Percentiles rank a stretch among this genome's conserved stretches.
Evolutionary conservation across 441 rosid genomes (phyloP).

Genomic region (Aleurites moluccanus): DNA sequence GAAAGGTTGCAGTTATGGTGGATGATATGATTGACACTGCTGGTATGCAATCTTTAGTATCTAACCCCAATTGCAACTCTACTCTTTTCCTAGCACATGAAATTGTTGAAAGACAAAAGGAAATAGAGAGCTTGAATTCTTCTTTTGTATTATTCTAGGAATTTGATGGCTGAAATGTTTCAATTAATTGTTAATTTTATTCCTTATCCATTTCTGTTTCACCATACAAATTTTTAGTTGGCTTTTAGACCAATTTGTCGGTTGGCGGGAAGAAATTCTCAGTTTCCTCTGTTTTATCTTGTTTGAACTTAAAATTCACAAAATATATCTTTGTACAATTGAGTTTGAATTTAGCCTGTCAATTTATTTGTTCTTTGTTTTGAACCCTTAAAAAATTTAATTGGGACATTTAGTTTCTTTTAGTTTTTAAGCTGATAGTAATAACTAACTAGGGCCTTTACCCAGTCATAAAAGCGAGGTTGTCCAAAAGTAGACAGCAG

Average conservation of each 20-base stretch:
- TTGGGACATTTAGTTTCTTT: not conserved
- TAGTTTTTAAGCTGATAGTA: not conserved
- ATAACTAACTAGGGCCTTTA: not conserved
- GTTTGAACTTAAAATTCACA: not conserved
- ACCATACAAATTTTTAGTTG: not conserved
- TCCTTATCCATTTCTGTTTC: not conserved
- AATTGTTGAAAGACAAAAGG: not conserved
- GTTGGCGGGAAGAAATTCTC: not conserved
- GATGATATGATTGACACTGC: conserved; percentile 98
- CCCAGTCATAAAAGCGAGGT: not conserved
- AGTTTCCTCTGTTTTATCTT: not conserved
- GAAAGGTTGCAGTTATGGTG: conserved; percentile 90
- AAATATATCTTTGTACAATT: not conserved
- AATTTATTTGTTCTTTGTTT: not conserved
- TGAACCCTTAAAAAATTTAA: not conserved
- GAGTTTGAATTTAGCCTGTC: not conserved
- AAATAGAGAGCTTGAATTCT: not conserved
- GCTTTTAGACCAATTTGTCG: not conserved
- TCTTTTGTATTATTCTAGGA: not conserved
- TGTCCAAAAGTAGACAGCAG: not conserved
- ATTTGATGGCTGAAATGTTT: not conserved
- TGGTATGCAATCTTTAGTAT: conserved; percentile 45
- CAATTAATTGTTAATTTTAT: not conserved
- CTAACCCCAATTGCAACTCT: not conserved
- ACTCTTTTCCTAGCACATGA: not conserved